These are phyloP conservation scores for Penicillium turbatum DNA, from an alignment of 495 filamentous ascomycete genomes.

Conservation along the genomic window DNA sequence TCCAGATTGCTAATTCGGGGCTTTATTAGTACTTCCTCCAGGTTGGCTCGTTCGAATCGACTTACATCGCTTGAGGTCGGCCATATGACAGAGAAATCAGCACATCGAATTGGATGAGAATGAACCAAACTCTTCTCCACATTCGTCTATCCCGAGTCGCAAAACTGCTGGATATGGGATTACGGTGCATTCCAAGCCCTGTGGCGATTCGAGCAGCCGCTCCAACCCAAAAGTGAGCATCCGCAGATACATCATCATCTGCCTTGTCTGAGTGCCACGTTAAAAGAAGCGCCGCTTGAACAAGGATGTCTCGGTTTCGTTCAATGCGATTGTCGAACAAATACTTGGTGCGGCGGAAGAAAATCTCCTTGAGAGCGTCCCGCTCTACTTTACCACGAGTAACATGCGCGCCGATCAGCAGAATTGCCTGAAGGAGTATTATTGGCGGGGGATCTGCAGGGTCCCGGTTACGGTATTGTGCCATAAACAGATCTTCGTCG, in stretches of 20 bases:
- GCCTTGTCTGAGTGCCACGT: constrained; percentile 48
- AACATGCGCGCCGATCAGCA: constrained; percentile 45
- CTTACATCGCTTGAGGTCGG: constrained; percentile 47
- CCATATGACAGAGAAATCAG: constrained; percentile 48
- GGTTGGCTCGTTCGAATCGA: not conserved
- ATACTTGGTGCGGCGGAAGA: constrained; percentile 47
- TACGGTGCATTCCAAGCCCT: constrained; percentile 48
- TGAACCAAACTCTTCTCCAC: constrained; percentile 48
- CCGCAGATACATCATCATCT: constrained; percentile 47
- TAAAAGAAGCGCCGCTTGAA: constrained; percentile 44
- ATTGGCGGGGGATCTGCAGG: constrained; percentile 44
- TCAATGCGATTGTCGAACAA: constrained; percentile 48
- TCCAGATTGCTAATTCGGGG: constrained; percentile 37
- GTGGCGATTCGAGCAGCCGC: constrained; percentile 46
- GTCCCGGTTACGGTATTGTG: constrained; percentile 46
- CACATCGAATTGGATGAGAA: constrained; percentile 47
- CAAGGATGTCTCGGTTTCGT: constrained; percentile 46
- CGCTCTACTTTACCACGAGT: constrained; percentile 38
- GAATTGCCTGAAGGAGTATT: constrained; percentile 42
- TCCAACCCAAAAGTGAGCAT: constrained; percentile 49
- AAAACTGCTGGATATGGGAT: constrained; percentile 42
- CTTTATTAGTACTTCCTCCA: not conserved
- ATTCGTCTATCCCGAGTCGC: constrained; percentile 41
- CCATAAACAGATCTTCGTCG: constrained; percentile 46
- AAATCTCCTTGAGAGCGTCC: constrained; percentile 42